These are phyloP conservation scores for Fraxinus xanthoxyloides DNA, from an alignment of 305 asterid genomes.

Conservation along the genomic window DNA sequence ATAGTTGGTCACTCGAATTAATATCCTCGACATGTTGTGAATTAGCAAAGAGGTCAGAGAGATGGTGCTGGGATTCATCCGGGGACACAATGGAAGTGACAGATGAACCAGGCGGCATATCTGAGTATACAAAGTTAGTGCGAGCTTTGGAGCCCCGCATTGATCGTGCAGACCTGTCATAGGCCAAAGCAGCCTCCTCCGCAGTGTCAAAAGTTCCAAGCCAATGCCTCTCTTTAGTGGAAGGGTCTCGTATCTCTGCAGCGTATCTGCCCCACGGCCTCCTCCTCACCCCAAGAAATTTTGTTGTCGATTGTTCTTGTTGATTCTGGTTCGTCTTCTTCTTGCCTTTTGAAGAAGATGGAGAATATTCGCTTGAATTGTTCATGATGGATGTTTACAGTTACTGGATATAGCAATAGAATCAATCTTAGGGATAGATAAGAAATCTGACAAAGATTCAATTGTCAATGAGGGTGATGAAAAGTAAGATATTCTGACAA, in stretches of 20 bases:
- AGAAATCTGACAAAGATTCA: not conserved
- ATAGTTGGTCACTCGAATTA: not conserved
- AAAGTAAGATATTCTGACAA: slow-evolving; percentile 2
- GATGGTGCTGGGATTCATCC: slow-evolving; percentile 48
- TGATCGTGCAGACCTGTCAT: slow-evolving; percentile 81
- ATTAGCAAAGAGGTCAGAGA: slow-evolving; percentile 35
- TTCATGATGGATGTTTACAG: not conserved
- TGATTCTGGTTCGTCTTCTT: slow-evolving; percentile 1
- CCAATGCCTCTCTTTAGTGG: slow-evolving; percentile 86
- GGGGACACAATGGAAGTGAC: slow-evolving; percentile 82
- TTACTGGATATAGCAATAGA: not conserved
- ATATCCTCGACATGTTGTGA: slow-evolving; percentile 6
- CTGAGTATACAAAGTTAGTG: slow-evolving; percentile 86
- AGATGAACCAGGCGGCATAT: slow-evolving; percentile 86
- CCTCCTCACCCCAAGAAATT: slow-evolving; percentile 68
- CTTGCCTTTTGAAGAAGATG: not conserved
- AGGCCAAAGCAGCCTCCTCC: slow-evolving; percentile 85
- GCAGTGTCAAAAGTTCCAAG: slow-evolving; percentile 90
- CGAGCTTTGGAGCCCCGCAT: slow-evolving; percentile 74
- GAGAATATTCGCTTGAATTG: not conserved
- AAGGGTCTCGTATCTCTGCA: slow-evolving; percentile 80
- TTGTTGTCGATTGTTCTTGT: slow-evolving; percentile 21
- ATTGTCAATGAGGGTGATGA: not conserved
- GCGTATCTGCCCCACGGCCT: slow-evolving; percentile 96
- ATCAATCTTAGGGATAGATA: not conserved